Evolutionary conservation across 352 stramenopile genomes (phyloP), one percentile per base, ranked within the genome.

Genomic region (Pythium phragmiticola): DNA sequence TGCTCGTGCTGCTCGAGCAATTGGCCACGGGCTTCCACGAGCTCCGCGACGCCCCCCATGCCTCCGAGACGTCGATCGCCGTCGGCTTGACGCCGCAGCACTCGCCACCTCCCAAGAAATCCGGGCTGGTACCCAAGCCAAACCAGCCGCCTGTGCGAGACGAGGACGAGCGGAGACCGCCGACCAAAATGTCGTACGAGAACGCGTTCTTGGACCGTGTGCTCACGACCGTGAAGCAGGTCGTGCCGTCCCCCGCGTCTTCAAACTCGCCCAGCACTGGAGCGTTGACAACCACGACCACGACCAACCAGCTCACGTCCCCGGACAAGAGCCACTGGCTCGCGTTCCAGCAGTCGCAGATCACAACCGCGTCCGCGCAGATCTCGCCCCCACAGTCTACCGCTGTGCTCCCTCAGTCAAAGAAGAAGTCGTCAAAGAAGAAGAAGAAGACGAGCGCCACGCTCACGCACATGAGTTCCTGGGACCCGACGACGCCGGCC

Each of bases 1-100:
- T 92, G 54, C 75, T 94, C 4, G 36, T 84, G 53, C 70, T 98
- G 12, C 65, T 99, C 7, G 96, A 99, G 69, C 94, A 98, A 57
- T 80, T 98, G 23, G 74, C 97, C 52, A 97, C 91, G 9, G 95
- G 95, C 0, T 98, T 97, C 68, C 93, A 98, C 73, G 94, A 98
- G 62, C 52, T 84, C 2, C 74, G 97, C 54, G 88, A 98, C 47
- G 68, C 88, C 0, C 65, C 69, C 0, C 66, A 84, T 36, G 58
- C 63, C 28, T 76, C 53, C 53, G 34, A 41, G 19, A 17, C 21
- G 0, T 34, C 57, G 16, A 26, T 28, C 1, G 65, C 50, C 19
- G 47, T 59, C 16, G 23, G 17, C 17, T 39, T 56, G 6, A 33
- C 21, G 11, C 26, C 28, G 17, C 11, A 6, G 0, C 34, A 33